These are phyloP conservation scores for Elongisporangium undulatum DNA, from an alignment of 352 stramenopile species.

Conservation along the genomic window DNA sequence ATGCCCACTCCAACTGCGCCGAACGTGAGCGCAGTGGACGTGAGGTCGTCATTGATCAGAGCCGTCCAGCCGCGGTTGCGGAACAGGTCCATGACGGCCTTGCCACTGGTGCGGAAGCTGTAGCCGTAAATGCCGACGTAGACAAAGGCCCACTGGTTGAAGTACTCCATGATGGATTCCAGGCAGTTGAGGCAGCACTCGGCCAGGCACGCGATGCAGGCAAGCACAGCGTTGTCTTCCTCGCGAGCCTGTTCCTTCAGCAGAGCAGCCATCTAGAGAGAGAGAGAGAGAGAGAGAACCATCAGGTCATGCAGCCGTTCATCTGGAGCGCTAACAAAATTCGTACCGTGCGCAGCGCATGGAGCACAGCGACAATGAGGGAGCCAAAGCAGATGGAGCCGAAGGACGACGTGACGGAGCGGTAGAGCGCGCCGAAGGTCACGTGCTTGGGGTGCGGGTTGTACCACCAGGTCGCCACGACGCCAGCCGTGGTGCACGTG, in stretches of 20 bases:
- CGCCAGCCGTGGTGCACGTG: slow-evolving; percentile 73
- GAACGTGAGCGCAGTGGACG: slow-evolving; percentile 76
- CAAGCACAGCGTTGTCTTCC: slow-evolving; percentile 69
- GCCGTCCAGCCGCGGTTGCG: slow-evolving; percentile 82
- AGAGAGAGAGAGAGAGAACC: slow-evolving; percentile 1
- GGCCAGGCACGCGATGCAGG: slow-evolving; percentile 82
- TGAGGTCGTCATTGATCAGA: slow-evolving; percentile 89
- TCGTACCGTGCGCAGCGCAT: slow-evolving; percentile 65
- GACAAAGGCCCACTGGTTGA: slow-evolving; percentile 89
- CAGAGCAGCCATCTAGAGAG: slow-evolving; percentile 58
- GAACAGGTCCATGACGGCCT: slow-evolving; percentile 87
- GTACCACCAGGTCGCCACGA: slow-evolving; percentile 86
- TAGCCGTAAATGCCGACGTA: slow-evolving; percentile 90
- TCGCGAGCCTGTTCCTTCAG: slow-evolving; percentile 64
- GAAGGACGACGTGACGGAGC: slow-evolving; percentile 76
- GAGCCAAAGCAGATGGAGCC: slow-evolving; percentile 84
- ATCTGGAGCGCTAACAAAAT: too few relatives aligned
- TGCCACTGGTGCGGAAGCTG: slow-evolving; percentile 79
- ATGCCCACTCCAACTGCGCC: slow-evolving; percentile 76
- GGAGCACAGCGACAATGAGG: slow-evolving; percentile 82
- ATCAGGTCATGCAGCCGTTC: too few relatives aligned
- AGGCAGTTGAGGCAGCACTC: slow-evolving; percentile 86
- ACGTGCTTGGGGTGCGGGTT: slow-evolving; percentile 50
- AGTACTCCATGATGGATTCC: slow-evolving; percentile 85
- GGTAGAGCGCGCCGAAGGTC: slow-evolving; percentile 67